Evolutionary conservation across 192 early-diverging fungal species (phyloP), one percentile per base, ranked within the genome.

Genomic region (Backusella sp.): DNA sequence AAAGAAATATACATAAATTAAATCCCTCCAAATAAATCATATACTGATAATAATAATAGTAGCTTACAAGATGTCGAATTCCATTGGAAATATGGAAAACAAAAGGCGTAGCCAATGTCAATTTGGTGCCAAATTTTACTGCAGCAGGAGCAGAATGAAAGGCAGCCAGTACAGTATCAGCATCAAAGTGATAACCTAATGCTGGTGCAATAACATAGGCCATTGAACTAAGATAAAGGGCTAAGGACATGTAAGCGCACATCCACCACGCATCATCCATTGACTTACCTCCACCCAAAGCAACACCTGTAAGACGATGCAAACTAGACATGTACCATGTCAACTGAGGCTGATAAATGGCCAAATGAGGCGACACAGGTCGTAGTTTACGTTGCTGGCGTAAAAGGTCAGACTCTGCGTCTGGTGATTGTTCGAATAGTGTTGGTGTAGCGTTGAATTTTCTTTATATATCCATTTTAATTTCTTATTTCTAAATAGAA

Each of bases 321-420:
- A 84, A 71, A 39, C 70, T 77, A 7, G 95, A 96, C 76, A 96
- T 76, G 75, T 87, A 82, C 94, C 91, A 94, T 28, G 95, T 93
- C 79, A 97, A 78, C 79, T 97, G 94, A 49, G 92, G 93, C 85
- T 96, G 86, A 88, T 97, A 98, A 85, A 98, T 98, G 59, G 85
- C 82, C 73, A 97, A 80, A 73, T 96, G 91, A 23, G 95, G 97
- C 65, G 92, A 91, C 21, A 91, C 84, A 23, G 97, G 97, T 49
- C 97, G 92, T 82, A 81, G 76, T 68, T 81, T 81, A 75, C 88
- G 86, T 74, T 89, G 88, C 49, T 85, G 72, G 74, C 80, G 71
- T 37, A 89, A 71, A 35, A 86, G 68, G 12, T 82, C 78, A 11
- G 82, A 80, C 39, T 85, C 80, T 39, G 80, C 76, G 23, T 49